Conservation (phyloP, 2,329 filamentous ascomycete genomes). For the Talaromyces albobiverticillius region DNA sequence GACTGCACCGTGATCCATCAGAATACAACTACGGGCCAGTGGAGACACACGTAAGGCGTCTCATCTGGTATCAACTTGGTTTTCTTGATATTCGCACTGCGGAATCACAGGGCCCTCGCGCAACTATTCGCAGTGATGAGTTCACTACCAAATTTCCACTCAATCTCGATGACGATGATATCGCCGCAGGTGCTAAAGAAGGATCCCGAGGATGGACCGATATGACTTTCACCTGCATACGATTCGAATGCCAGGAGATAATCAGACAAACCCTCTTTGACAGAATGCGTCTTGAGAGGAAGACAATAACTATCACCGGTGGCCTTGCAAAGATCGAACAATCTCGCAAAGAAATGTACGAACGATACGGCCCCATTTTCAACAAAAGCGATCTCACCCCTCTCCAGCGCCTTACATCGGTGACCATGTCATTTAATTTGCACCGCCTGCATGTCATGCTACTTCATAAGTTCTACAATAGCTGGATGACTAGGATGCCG, state of each 20-base stretch:
- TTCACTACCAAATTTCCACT: slow-evolving; percentile 71
- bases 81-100: slow-evolving; percentile 73
- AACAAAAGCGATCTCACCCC: slow-evolving; percentile 52
- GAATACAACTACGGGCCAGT: slow-evolving; percentile 64
- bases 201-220: slow-evolving; percentile 59
- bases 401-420: slow-evolving; percentile 60
- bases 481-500: slow-evolving; percentile 28
- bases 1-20: slow-evolving; percentile 68
- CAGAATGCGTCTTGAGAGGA: slow-evolving; percentile 61
- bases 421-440: slow-evolving; percentile 63
- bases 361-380: slow-evolving; percentile 64
- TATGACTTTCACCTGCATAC: slow-evolving; percentile 64
- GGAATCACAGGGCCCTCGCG: slow-evolving; percentile 69
- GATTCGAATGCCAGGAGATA: slow-evolving; percentile 72
- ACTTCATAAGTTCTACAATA: slow-evolving; percentile 64
- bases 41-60: slow-evolving; percentile 67
- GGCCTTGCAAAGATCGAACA: slow-evolving; percentile 67
- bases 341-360: slow-evolving; percentile 63
- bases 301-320: slow-evolving; percentile 60
- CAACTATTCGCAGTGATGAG: slow-evolving; percentile 69
- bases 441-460: slow-evolving; percentile 65
- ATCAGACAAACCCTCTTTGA: slow-evolving; percentile 69
- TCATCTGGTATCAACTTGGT: slow-evolving; percentile 76
- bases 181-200: slow-evolving; percentile 40
- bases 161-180: slow-evolving; percentile 66